phyloP scores from a whole-genome alignment of 495 filamentous ascomycete genomes.

The Letharia columbiana region DNA sequence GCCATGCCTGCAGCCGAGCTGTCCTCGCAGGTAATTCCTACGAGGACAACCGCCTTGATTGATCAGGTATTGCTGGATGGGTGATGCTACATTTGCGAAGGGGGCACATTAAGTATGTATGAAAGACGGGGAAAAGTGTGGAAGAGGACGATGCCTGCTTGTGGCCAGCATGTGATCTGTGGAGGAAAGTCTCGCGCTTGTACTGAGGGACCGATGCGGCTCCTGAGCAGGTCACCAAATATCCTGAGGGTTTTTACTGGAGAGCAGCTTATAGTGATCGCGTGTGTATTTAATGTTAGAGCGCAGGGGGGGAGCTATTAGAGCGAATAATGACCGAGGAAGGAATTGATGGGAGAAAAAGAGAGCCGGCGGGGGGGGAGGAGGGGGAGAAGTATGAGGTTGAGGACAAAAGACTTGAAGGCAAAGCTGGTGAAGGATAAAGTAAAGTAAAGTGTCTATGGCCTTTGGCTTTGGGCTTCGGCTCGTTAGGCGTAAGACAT shows the following conservation, averaged over 20 bases:
- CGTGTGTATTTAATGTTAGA: neutral
- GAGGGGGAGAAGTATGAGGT: neutral
- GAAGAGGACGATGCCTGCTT: slow-evolving; percentile 4
- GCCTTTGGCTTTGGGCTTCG: neutral
- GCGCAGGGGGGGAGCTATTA: neutral
- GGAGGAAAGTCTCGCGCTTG: slow-evolving; percentile 13
- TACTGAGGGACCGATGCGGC: slow-evolving; percentile 14
- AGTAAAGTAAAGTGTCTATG: neutral
- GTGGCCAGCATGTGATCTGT: slow-evolving; percentile 3
- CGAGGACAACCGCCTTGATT: slow-evolving; percentile 16
- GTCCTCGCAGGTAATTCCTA: slow-evolving; percentile 18
- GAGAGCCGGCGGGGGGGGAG: neutral
- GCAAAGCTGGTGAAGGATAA: neutral
- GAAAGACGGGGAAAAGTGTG: neutral
- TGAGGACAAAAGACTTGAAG: neutral
- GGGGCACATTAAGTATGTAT: neutral
- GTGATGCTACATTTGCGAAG: slow-evolving; percentile 20
- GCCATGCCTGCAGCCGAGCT: slow-evolving; percentile 24
- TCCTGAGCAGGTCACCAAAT: slow-evolving; percentile 2
- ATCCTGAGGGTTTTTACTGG: neutral
- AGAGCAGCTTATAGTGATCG: slow-evolving; percentile 4
- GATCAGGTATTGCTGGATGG: neutral
- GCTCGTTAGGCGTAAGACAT: slow-evolving; percentile 7
- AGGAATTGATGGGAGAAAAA: neutral
- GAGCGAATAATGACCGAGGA: neutral